Conservation (phyloP, 352 stramenopile species). For the Pythium oligandrum region DNA sequence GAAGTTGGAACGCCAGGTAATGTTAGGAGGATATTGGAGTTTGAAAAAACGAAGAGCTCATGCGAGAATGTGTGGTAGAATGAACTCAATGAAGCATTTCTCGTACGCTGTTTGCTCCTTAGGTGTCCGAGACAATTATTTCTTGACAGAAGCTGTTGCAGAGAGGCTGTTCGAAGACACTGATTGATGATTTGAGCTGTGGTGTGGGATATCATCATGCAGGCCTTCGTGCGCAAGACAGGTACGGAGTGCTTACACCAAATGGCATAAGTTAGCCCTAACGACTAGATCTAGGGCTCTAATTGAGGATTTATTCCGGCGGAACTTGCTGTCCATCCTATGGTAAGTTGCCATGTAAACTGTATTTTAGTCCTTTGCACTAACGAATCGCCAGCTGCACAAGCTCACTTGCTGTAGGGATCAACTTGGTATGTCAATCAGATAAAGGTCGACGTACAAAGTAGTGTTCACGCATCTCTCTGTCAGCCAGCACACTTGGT, state of each 20-base stretch:
- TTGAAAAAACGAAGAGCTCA: no score
- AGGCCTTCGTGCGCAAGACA: slow-evolving; percentile 19
- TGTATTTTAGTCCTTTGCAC: no score
- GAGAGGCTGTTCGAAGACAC: slow-evolving; percentile 2
- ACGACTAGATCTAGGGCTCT: slow-evolving; percentile 10
- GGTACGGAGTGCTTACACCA: slow-evolving; percentile 8
- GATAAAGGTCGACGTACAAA: background rate
- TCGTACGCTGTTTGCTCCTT: no score
- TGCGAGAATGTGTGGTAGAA: no score
- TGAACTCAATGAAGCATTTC: no score
- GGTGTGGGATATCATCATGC: slow-evolving; percentile 40
- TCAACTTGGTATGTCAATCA: slow-evolving; percentile 30
- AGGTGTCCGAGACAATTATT: no score
- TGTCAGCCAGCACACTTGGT: slow-evolving; percentile 31
- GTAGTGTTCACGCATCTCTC: no score
- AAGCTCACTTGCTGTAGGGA: slow-evolving; percentile 31
- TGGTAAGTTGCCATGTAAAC: slow-evolving; percentile 18
- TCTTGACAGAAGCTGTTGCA: background rate
- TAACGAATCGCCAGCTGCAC: slow-evolving; percentile 20
- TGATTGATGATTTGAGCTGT: slow-evolving; percentile 3
- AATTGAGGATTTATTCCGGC: slow-evolving; percentile 26
- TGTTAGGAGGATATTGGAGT: no score
- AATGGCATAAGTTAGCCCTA: no score
- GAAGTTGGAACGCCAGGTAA: slow-evolving; percentile 11
- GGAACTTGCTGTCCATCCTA: slow-evolving; percentile 21